Percentiles rank a stretch among this genome's conserved stretches.
phyloP scores from a whole-genome alignment of 1,284 basidiomycete species.

The Cryptococcus neoformans region DNA sequence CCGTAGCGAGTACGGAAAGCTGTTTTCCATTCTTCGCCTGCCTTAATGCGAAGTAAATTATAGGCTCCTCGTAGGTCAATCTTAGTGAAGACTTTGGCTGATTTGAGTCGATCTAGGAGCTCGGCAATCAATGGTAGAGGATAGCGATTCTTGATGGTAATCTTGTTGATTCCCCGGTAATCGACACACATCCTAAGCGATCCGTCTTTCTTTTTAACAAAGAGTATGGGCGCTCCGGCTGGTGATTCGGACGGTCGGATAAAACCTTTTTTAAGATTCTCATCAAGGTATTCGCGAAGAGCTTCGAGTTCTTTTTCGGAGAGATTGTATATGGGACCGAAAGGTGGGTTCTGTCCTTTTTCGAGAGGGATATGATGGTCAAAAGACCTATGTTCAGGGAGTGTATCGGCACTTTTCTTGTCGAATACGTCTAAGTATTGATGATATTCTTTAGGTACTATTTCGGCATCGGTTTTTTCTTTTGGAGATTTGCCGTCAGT shows the following conservation, averaged over 20 bases:
- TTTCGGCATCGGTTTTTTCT: not conserved
- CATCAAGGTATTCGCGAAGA: not conserved
- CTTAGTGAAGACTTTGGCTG: conserved; percentile 32
- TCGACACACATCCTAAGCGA: not conserved
- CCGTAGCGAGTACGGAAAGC: conserved; percentile 30
- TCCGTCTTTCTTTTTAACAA: not conserved
- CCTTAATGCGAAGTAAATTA: conserved; percentile 30
- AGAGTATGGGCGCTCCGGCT: not conserved
- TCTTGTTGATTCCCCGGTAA: not conserved
- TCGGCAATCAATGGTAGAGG: conserved; percentile 22
- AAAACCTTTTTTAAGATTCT: not conserved
- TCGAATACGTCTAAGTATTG: not conserved
- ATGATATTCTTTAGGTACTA: not conserved
- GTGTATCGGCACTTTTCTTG: not conserved
- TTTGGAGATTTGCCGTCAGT: not conserved
- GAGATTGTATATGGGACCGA: not conserved
- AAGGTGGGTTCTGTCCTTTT: not conserved
- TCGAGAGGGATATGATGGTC: not conserved
- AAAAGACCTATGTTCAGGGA: not conserved
- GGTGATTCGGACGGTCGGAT: not conserved
- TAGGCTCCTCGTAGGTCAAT: conserved; percentile 37
- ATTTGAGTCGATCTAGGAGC: conserved; percentile 34
- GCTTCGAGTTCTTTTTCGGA: not conserved
- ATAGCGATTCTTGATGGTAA: not conserved
- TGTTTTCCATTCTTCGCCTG: conserved; percentile 42